phyloP scores from a whole-genome alignment of 2,329 filamentous ascomycete species.

The Arachnomyces sp. region DNA sequence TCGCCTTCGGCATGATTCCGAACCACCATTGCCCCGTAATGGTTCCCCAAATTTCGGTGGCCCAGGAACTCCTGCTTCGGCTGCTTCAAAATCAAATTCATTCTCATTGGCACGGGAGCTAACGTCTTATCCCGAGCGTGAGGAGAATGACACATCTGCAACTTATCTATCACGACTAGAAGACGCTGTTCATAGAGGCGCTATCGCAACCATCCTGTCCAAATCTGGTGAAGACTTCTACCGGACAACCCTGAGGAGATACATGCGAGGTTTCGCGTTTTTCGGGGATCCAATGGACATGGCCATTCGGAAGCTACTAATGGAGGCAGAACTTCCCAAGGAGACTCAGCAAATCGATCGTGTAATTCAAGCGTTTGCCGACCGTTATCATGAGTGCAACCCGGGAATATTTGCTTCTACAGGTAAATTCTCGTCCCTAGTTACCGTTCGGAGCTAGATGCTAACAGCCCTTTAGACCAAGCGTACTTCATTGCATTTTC shows the following conservation, averaged over 20 bases:
- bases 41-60: conserved; percentile 52
- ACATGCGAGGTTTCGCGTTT: conserved; percentile 90
- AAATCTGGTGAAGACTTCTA: conserved; percentile 82
- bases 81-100: conserved; percentile 71
- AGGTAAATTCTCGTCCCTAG: conserved; percentile 30
- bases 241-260: conserved; percentile 75
- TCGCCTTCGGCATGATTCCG: conserved; percentile 73
- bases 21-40: conserved; percentile 57
- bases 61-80: conserved; percentile 60
- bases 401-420: conserved; percentile 85
- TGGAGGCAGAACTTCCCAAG: conserved; percentile 92
- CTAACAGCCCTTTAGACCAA: conserved; percentile 51
- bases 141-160: conserved; percentile 81
- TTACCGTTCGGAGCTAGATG: not conserved
- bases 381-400: conserved; percentile 96
- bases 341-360: conserved; percentile 98
- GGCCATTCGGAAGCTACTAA: conserved; percentile 87
- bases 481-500: conserved; percentile 99
- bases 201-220: conserved; percentile 76
- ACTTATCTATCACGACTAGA: conserved; percentile 82
- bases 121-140: conserved; percentile 63
- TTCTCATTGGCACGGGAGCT: conserved; percentile 65
- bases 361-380: conserved; percentile 86
- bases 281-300: conserved; percentile 98
- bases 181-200: conserved; percentile 66